Conservation (phyloP, 345 rosid genomes). For the Salix caprea region DNA sequence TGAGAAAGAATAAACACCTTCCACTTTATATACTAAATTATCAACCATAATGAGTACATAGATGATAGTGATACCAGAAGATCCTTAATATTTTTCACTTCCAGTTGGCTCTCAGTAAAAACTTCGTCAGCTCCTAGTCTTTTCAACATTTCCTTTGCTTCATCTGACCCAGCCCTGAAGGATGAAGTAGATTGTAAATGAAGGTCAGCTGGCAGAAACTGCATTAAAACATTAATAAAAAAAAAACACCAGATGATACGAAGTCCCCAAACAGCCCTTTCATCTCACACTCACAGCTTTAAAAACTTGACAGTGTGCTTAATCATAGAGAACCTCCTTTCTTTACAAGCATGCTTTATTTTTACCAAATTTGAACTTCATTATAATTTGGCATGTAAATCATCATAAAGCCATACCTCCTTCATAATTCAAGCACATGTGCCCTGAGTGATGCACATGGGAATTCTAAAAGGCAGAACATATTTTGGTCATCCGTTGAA, state of each 20-base stretch:
- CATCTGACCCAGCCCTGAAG: conserved; percentile 62
- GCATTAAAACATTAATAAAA: neutral
- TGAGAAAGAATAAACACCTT: conserved; percentile 3
- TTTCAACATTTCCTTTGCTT: conserved; percentile 56
- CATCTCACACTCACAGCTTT: neutral
- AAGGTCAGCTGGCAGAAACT: conserved; percentile 5
- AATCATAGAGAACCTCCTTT: neutral
- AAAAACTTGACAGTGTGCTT: neutral
- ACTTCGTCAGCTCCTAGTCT: conserved; percentile 80
- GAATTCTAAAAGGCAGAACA: neutral
- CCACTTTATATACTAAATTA: conserved; percentile 8
- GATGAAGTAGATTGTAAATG: conserved; percentile 16
- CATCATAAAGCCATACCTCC: neutral
- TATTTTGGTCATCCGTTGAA: neutral
- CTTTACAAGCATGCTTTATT: neutral
- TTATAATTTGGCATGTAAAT: neutral
- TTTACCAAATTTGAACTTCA: neutral
- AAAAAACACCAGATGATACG: neutral
- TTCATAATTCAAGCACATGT: too few relatives aligned
- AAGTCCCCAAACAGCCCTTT: neutral
- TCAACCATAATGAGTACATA: conserved; percentile 1
- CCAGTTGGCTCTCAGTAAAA: conserved; percentile 63
- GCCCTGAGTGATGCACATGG: neutral
- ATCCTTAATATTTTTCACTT: conserved; percentile 72
- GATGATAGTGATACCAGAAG: conserved; percentile 56